phyloP scores from a whole-genome alignment of 306 rosid species.

The Rosa lucieae region DNA sequence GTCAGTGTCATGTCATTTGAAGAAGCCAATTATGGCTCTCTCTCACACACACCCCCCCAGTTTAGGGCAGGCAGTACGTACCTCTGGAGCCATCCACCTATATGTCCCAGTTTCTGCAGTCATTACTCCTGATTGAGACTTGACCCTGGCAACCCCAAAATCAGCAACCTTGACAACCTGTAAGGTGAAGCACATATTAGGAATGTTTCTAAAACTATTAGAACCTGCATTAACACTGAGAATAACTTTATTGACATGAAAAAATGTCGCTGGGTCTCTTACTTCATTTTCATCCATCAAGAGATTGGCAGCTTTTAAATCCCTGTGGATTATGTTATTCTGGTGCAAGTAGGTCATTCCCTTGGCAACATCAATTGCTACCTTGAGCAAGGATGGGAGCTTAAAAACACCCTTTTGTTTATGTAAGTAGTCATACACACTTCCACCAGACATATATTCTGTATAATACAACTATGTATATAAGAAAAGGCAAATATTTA shows the following conservation, averaged over 20 bases:
- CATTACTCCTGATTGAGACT: constrained; percentile 94
- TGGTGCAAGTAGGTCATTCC: constrained; percentile 99
- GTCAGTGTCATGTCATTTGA: no score
- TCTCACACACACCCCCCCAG: background rate
- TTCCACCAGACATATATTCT: constrained; percentile 98
- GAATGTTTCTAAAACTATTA: background rate
- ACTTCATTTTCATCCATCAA: constrained; percentile 97
- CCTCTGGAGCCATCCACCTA: constrained; percentile 99
- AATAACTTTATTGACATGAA: background rate
- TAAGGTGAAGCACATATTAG: constrained; percentile 19
- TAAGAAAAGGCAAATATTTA: background rate
- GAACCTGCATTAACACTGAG: background rate
- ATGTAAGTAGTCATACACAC: constrained; percentile 95
- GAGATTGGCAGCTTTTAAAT: constrained; percentile 92
- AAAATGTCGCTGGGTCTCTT: constrained; percentile 29
- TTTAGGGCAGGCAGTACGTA: constrained; percentile 17
- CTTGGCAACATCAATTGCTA: constrained; percentile 82
- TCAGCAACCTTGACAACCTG: constrained; percentile 98
- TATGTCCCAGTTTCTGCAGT: constrained; percentile 99
- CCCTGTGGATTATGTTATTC: constrained; percentile 92
- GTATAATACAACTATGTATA: constrained; percentile 24
- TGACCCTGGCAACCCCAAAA: constrained; percentile 98
- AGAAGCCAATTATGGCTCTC: background rate
- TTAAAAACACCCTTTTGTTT: constrained; percentile 83
- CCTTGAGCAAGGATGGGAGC: constrained; percentile 86